Conservation (phyloP, 2,329 filamentous ascomycete genomes). For the Chaetomiaceae sp. region DNA sequence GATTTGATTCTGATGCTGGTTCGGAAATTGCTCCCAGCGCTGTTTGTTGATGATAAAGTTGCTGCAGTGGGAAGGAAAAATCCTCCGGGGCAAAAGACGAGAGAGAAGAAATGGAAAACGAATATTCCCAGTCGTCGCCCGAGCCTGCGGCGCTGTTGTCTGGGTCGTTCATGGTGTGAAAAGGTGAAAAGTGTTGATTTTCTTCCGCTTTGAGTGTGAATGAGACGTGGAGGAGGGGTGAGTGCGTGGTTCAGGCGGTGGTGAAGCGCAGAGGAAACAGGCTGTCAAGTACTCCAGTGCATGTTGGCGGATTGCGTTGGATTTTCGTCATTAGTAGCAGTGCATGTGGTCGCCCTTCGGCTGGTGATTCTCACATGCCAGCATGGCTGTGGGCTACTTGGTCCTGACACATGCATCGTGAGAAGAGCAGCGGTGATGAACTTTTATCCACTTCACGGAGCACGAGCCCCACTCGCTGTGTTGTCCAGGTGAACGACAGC, state of each 20-base stretch:
- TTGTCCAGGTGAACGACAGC: slow-evolving; percentile 12
- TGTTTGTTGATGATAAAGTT: not conserved
- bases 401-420: slow-evolving; percentile 1
- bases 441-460: slow-evolving; percentile 3
- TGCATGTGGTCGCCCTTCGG: not conserved
- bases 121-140: slow-evolving; percentile 12
- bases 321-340: not conserved
- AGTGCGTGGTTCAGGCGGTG: too few relatives aligned
- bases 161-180: slow-evolving; percentile 9
- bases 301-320: not conserved
- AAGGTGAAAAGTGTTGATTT: too few relatives aligned
- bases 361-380: not conserved
- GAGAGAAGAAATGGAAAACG: slow-evolving; percentile 10
- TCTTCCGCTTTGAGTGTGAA: not conserved
- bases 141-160: slow-evolving; percentile 7
- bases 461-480: slow-evolving; percentile 14
- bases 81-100: slow-evolving; percentile 15
- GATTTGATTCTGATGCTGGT: not conserved
- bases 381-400: too few relatives aligned
- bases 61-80: slow-evolving; percentile 1
- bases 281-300: not conserved
- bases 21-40: not conserved
- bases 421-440: not conserved
- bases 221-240: too few relatives aligned
- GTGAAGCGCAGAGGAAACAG: not conserved